Base-by-base conservation (phyloP, 176 grass and related monocot species). In the Bonia amplexicaulis region DNA sequence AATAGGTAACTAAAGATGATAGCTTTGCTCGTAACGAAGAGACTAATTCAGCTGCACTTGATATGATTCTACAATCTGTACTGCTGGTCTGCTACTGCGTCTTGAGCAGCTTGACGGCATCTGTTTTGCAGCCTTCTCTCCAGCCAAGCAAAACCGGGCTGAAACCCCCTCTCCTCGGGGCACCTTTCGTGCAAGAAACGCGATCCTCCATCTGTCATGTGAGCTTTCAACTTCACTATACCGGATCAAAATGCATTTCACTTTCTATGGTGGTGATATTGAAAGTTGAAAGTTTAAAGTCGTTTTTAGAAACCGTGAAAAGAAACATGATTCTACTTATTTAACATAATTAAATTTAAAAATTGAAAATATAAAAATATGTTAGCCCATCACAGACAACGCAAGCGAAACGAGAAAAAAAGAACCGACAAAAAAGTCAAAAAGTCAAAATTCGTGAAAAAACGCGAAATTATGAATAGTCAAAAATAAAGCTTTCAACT, bases 1-100 rank as follows among this genome's bases (percentile, higher is more conserved):
- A 14, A 26, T 12, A 45, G 17, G 8, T 55, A 59, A 49, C 14
- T 48, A 58, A 69, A 26, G 29, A 49, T 16, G 39, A 8, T 15
- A 27, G 66, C 78, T 54, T 82, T 55, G 88, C 42, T 86, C 42
- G 0, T 86, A 86, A 72, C 88, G 83, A 90, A 31, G 46, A n/a
- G 78, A 82, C 78, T 55, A 19, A 25, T 86, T 90, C 83, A 57
- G 31, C 37, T 39, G 75, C 81, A 72, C 51, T 49, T 19, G 65
- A 37, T 77, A 39, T 25, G 49, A 59, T 70, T 70, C 27, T 81
- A 82, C 20, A 55, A 66, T 55, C 3, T 22, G 46, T 61, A n/a
- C 65, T 53, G 65, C 65, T 54, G 64, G 41, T 31, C 27, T 77
- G 25, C 22, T 47, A 15, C 23, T 8, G 66, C 66, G 58, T 22